A percentile compares a stretch with the other conserved stretches of the same genome.
Conservation (phyloP, 2,329 filamentous ascomycete species). For the Aspergillus hortae region DNA sequence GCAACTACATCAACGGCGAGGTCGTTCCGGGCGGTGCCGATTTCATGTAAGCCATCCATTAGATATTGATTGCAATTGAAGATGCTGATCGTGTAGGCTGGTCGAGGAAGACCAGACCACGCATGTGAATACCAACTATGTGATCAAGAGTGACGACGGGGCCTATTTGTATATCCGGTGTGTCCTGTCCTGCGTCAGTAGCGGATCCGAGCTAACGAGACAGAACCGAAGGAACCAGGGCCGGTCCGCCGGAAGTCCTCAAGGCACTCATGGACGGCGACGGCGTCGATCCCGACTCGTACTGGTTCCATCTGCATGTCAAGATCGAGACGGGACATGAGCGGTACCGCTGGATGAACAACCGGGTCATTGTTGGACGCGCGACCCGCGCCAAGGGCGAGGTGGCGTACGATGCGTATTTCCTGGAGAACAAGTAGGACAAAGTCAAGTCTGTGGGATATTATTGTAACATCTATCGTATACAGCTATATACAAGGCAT, state of each 20-base stretch:
- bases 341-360: slow-evolving; percentile 25
- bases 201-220: not conserved
- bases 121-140: slow-evolving; percentile 25
- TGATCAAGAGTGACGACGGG: slow-evolving; percentile 26
- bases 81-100: slow-evolving; percentile 13
- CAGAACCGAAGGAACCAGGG: slow-evolving; percentile 25
- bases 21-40: slow-evolving; percentile 24
- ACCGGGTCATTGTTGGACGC: slow-evolving; percentile 24
- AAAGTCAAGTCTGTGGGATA: not conserved
- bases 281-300: slow-evolving; percentile 20
- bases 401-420: slow-evolving; percentile 27
- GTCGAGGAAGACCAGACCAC: slow-evolving; percentile 25
- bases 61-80: too few species aligned
- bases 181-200: not conserved
- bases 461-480: not conserved
- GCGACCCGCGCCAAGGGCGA: slow-evolving; percentile 22
- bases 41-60: slow-evolving; percentile 19
- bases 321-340: slow-evolving; percentile 24
- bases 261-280: slow-evolving; percentile 24
- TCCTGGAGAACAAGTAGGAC: slow-evolving; percentile 20
- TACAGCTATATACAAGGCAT: not conserved
- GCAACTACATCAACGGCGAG: slow-evolving; percentile 21
- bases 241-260: slow-evolving; percentile 23
- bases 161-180: slow-evolving; percentile 24
- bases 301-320: slow-evolving; percentile 27